Evolutionary conservation across 345 rosid genomes (phyloP), one percentile per base, ranked within the genome.

Genomic region (Murraya koenigii): DNA sequence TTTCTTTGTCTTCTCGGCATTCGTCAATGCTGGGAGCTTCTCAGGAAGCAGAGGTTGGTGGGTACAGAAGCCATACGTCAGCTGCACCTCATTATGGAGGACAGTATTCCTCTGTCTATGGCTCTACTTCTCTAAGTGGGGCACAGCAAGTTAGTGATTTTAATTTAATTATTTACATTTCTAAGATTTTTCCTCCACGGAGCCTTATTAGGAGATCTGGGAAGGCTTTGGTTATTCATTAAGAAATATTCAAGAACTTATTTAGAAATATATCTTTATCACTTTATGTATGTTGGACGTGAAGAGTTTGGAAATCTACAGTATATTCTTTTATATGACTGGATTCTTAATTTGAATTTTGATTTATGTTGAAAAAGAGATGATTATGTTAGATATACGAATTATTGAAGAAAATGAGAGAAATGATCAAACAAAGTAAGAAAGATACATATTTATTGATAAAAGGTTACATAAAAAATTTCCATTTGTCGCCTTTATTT

Each of bases 41-140:
- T 68, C 95, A 89, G 79, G 98, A 92, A 75, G 86, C 83, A 33
- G 99, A 92, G 64, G 83, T 80, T 60, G 87, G 88, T 75, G 94
- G 89, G 5, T 94, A 90, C 75, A 88, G 97, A 85, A 68, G 89
- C 62, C 91, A 87, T 78, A 47, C 87, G 39, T 84, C 94, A 9
- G 75, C 91, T 44, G 84, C 88, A 17, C 84, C 89, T 76, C 96
- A 89, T 82, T 96, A 90, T 33, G 95, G 94, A 55, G 90, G 91
- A 6, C 94, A 86, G 26, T 91, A 94, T 76, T 85, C 88, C 54
- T 84, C 97, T 68, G 69, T 88, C 55, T 96, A 94, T 84, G 90
- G 92, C 28, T 82, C 97, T 60, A 60, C 82, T 76, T 65, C 92
- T 69, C 80, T 91, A 69, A 86, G 86, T 52, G 90, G 86, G 74